Conservation (phyloP, 192 early-diverging fungal species). For the Backusella australiensis region DNA sequence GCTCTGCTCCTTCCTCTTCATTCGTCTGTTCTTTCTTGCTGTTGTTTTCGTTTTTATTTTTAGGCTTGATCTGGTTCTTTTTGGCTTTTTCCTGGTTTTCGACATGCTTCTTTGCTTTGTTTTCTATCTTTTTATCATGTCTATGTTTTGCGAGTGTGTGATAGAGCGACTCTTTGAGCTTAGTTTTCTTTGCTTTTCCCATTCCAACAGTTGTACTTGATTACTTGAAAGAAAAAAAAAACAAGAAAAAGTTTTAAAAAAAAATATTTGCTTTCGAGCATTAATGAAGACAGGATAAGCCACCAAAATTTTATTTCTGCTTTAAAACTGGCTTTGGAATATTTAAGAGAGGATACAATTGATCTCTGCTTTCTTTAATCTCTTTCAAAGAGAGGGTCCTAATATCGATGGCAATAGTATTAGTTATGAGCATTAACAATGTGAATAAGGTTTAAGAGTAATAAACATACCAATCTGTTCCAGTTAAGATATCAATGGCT, state of each 20-base stretch:
- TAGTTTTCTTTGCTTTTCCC: slow-evolving; percentile 2
- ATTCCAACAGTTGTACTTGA: neutral
- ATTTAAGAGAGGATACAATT: slow-evolving; percentile 32
- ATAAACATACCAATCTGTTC: slow-evolving; percentile 63
- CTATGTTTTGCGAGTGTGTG: neutral
- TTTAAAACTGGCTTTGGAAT: slow-evolving; percentile 22
- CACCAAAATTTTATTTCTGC: slow-evolving; percentile 7
- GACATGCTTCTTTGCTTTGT: neutral
- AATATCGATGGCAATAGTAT: neutral
- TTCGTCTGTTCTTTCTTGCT: neutral
- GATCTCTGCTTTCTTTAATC: slow-evolving; percentile 45
- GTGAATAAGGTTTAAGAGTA: neutral
- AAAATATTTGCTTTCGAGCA: neutral
- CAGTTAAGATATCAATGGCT: slow-evolving; percentile 61
- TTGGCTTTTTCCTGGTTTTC: slow-evolving; percentile 12
- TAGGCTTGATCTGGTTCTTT: slow-evolving; percentile 9
- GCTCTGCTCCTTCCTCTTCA: neutral
- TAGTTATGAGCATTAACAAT: neutral
- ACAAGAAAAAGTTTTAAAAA: neutral
- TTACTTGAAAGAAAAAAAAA: neutral
- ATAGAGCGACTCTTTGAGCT: neutral
- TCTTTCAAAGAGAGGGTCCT: slow-evolving; percentile 46
- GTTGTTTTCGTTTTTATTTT: neutral
- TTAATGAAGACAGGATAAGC: neutral
- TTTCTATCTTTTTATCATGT: neutral